These are phyloP conservation scores for Penicillium expansum DNA, from an alignment of 2,329 filamentous ascomycete genomes.

Conservation along the genomic window DNA sequence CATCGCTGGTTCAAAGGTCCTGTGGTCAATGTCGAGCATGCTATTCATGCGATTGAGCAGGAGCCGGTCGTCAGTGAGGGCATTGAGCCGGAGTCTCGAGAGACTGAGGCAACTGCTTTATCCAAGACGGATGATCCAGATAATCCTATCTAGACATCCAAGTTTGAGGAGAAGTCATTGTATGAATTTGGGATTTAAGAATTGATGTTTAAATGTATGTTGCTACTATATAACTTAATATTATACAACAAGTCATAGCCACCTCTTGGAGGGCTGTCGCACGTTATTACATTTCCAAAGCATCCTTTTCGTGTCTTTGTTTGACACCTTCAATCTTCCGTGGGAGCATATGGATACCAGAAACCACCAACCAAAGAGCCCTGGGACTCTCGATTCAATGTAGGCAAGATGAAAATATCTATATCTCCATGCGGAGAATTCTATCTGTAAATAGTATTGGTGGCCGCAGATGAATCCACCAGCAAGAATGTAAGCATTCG, in stretches of 20 bases:
- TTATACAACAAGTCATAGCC: not conserved
- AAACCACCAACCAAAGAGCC: not conserved
- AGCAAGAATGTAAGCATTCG: not conserved
- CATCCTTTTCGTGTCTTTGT: not conserved
- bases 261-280: not conserved
- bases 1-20: constrained; percentile 69
- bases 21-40: constrained; percentile 64
- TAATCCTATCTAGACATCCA: not conserved
- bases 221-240: not conserved
- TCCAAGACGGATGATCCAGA: constrained; percentile 14
- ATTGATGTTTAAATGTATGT: not conserved
- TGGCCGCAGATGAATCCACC: not conserved
- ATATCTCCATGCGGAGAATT: not conserved
- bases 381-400: no score
- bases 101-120: not conserved
- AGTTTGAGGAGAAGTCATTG: not conserved
- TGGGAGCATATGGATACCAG: not conserved
- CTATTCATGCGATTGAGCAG: constrained; percentile 29
- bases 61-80: constrained; percentile 26
- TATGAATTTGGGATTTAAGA: not conserved
- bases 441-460: not conserved
- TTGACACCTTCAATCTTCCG: not conserved
- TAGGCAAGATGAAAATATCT: not conserved
- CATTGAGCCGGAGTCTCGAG: constrained; percentile 14
- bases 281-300: not conserved